These are phyloP conservation scores for Xylariaceae sp. DNA, from an alignment of 2,329 filamentous ascomycete genomes.

Conservation along the genomic window DNA sequence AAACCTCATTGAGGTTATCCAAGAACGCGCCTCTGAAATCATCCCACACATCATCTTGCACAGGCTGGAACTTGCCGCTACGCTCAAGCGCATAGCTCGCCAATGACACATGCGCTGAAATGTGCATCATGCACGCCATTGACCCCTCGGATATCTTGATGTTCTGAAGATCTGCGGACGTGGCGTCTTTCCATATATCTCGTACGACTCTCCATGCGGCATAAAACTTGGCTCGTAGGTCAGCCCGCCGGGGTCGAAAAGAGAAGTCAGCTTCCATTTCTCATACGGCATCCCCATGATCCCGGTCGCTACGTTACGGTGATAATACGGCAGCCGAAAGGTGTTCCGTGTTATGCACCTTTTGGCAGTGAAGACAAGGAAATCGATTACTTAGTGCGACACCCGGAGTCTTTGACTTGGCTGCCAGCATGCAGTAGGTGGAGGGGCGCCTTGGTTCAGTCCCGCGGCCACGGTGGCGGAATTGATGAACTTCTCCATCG, in stretches of 20 bases:
- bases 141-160: constrained; percentile 4
- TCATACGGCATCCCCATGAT: constrained; percentile 49
- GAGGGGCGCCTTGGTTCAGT: constrained; percentile 65
- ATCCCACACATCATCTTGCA: constrained; percentile 21
- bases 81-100: constrained; percentile 25
- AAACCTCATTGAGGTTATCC: constrained; percentile 24
- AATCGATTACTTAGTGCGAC: constrained; percentile 59
- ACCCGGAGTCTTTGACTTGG: constrained; percentile 48
- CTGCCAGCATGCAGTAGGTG: constrained; percentile 63
- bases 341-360: constrained; percentile 61
- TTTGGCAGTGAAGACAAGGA: constrained; percentile 63
- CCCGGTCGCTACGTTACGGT: constrained; percentile 56
- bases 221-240: constrained; percentile 34
- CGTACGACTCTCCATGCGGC: constrained; percentile 34
- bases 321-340: constrained; percentile 64
- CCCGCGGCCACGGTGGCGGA: constrained; percentile 53
- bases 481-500: constrained; percentile 54
- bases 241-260: constrained; percentile 29
- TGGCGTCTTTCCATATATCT: constrained; percentile 29
- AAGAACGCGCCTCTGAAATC: constrained; percentile 25
- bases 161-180: constrained; percentile 9
- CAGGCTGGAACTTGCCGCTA: constrained; percentile 20
- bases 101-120: constrained; percentile 19
- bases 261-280: constrained; percentile 12
- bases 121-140: constrained; percentile 19